A percentile compares a stretch with the other conserved stretches of the same genome.
phyloP scores from a whole-genome alignment of 2,329 filamentous ascomycete species.

The Mycogone perniciosa region DNA sequence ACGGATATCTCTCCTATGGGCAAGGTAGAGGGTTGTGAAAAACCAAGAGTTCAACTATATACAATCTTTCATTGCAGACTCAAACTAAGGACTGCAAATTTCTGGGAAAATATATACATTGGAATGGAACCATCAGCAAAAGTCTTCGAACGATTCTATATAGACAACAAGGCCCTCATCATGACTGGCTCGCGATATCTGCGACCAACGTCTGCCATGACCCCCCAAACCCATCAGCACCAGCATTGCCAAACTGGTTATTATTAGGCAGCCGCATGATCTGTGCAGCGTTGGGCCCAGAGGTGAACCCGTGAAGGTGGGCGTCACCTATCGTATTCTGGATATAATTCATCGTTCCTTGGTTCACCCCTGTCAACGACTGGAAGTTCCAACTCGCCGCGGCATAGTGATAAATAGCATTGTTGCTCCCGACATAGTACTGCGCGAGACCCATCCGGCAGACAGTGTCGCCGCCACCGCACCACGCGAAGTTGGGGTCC shows the following conservation, averaged over 20 bases:
- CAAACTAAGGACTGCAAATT: too few relatives aligned
- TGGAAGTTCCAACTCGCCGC: conserved; percentile 14
- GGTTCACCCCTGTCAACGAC: conserved; percentile 11
- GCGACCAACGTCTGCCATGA: conserved; percentile 16
- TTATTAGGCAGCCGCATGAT: conserved; percentile 14
- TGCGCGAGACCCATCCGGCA: conserved; percentile 13
- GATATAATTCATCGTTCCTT: conserved; percentile 17
- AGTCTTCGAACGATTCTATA: too few relatives aligned
- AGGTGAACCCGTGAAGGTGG: conserved; percentile 14
- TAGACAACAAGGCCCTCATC: neutral
- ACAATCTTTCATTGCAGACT: too few relatives aligned
- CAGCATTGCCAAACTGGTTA: conserved; percentile 13
- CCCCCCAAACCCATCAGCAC: conserved; percentile 14
- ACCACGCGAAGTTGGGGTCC: conserved; percentile 11
- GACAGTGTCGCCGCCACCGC: conserved; percentile 1
- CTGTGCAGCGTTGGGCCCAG: conserved; percentile 12
- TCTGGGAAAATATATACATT: conserved; percentile 8
- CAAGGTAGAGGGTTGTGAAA: too few relatives aligned
- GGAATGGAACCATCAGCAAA: neutral
- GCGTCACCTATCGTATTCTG: conserved; percentile 9
- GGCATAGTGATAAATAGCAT: conserved; percentile 13
- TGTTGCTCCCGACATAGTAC: conserved; percentile 11
- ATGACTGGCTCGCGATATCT: conserved; percentile 15
- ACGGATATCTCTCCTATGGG: too few relatives aligned
- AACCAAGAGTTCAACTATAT: too few relatives aligned